phyloP scores from a whole-genome alignment of 2,329 filamentous ascomycete species.

The Aureobasidium sp. region DNA sequence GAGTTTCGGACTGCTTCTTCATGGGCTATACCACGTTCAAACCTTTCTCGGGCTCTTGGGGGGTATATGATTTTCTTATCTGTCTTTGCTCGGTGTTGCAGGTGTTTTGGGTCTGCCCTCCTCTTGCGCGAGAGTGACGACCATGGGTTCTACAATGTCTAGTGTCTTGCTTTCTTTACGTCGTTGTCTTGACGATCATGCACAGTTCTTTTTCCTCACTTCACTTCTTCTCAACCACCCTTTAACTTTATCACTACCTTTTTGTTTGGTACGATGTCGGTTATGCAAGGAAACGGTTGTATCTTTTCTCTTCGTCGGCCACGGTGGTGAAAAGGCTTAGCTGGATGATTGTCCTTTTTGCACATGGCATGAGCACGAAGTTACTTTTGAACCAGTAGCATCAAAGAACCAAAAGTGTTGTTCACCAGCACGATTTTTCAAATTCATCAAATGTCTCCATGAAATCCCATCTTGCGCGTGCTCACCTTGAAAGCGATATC shows the following conservation, averaged over 20 bases:
- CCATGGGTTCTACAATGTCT: constrained; percentile 10
- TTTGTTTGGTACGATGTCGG: background rate
- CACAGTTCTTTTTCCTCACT: background rate
- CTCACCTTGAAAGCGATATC: too few relatives aligned
- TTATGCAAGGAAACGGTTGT: background rate
- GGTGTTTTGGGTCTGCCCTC: background rate
- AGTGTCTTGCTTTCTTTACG: constrained; percentile 4
- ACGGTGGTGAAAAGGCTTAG: background rate
- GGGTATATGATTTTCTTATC: constrained; percentile 6
- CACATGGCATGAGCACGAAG: background rate
- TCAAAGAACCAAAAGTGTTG: background rate
- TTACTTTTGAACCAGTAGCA: background rate
- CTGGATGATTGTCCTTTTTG: background rate
- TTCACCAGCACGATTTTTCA: background rate
- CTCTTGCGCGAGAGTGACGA: constrained; percentile 4
- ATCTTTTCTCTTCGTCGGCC: background rate
- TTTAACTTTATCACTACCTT: background rate
- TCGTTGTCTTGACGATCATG: background rate
- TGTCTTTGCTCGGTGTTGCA: constrained; percentile 8
- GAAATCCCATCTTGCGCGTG: too few relatives aligned
- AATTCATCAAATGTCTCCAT: too few relatives aligned
- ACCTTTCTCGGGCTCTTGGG: constrained; percentile 5
- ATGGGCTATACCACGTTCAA: constrained; percentile 17
- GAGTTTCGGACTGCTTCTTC: constrained; percentile 1
- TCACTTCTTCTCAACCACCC: background rate